Percentiles rank a stretch among this genome's conserved stretches.
phyloP scores from a whole-genome alignment of 768 basidiomycete genomes.

The Trametes sanguinea region DNA sequence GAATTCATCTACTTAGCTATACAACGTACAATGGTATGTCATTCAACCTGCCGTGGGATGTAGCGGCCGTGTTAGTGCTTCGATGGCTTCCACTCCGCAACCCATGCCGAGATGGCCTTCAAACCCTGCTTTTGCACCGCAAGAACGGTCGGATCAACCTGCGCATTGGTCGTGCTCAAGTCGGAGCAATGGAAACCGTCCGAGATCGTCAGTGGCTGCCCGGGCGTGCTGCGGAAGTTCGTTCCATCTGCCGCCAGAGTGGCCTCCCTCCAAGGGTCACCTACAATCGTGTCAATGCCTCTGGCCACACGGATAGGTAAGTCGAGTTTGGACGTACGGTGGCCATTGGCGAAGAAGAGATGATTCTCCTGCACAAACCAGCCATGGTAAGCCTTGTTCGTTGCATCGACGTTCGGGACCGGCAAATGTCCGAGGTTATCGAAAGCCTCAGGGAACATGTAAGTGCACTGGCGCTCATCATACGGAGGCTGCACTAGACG shows the following conservation, averaged over 20 bases:
- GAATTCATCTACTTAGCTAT: neutral
- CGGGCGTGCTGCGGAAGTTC: conserved; percentile 46
- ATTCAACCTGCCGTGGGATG: neutral
- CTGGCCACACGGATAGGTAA: neutral
- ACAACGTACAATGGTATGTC: neutral
- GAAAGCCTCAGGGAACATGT: conserved; percentile 67
- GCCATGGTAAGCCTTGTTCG: conserved; percentile 56
- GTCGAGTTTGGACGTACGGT: conserved; percentile 45
- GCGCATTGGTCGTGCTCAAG: conserved; percentile 42
- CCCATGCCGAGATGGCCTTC: conserved; percentile 56
- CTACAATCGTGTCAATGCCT: conserved; percentile 35
- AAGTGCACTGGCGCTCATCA: conserved; percentile 70
- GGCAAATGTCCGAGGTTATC: conserved; percentile 38
- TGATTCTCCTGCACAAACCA: conserved; percentile 61
- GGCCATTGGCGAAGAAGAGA: conserved; percentile 71
- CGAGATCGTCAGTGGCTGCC: conserved; percentile 57
- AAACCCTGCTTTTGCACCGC: conserved; percentile 58
- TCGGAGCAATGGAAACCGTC: conserved; percentile 75
- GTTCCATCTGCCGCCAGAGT: conserved; percentile 62
- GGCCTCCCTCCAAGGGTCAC: conserved; percentile 73
- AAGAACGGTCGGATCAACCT: conserved; percentile 51
- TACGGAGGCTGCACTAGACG: conserved; percentile 56
- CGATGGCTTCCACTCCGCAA: conserved; percentile 38
- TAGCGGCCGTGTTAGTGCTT: neutral
- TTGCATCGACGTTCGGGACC: conserved; percentile 42